Base-by-base conservation (phyloP, 2,329 filamentous ascomycete species). In the Cercospora citrullina region DNA sequence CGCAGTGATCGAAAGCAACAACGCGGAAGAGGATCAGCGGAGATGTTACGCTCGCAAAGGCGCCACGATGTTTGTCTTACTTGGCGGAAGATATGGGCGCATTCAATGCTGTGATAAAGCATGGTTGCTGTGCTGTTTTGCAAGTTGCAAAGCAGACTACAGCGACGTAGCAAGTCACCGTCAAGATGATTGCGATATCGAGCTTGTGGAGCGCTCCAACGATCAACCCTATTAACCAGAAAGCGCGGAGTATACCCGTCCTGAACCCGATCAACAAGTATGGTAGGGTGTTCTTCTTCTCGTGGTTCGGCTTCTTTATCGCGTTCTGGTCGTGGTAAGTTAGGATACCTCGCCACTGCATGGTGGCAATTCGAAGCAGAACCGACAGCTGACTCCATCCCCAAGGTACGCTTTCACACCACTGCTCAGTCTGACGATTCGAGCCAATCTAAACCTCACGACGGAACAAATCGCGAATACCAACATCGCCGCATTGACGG, bases 271-370 rank as follows among this genome's bases (percentile, higher is more conserved):
- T 94, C 73, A 86, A 95, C 78, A 82, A 88, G 73, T 93, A 96
- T 83, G 93, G 92, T 36, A 86, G 92, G 7, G 92, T 95, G 0
- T 96, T 96, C 80, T 92, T 94, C 83, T 96, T 96, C 81, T 91
- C 91, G 1, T 95, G 91, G 88, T 85, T 93, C 55, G 91, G 91
- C 3, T 95, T 94, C 80, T 89, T 95, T 86, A 87, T 94, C 64
- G 90, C 91, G 8, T 96, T 96, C 80, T 91, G 92, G 85, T 93
- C 92, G 12, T 96, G 87, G 86, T 84, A 77, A 75, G 81, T 36
- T 2, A 1, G 9, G 55, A n/a, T 1, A 18, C 28, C 0, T 14
- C n/a, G 28, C 12, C 31, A 21, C n/a, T 33, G 8, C 5, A 53
- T 5, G 3, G 21, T 1, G 21, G 3, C 30, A 5, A 5, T 5